A percentile compares a stretch with the other conserved stretches of the same genome.
These are phyloP conservation scores for Zopfia rhizophila DNA, from an alignment of 2,329 filamentous ascomycete genomes.

Conservation along the genomic window DNA sequence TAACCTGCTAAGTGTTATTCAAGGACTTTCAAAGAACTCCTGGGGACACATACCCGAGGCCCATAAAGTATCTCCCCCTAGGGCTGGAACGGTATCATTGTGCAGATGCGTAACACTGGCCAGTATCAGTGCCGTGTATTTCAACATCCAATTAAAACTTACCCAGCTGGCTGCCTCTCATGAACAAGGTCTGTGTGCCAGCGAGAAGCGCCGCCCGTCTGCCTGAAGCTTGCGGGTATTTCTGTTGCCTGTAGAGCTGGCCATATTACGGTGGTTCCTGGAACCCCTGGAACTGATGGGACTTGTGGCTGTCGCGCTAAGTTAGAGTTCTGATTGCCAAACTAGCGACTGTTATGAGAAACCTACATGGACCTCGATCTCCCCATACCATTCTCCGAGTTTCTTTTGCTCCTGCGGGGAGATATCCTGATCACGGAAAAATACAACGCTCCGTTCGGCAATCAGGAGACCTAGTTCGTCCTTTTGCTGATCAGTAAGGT, in stretches of 20 bases:
- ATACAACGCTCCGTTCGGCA: constrained; percentile 57
- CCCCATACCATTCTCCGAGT: constrained; percentile 71
- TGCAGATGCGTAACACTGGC: constrained; percentile 71
- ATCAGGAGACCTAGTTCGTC: constrained; percentile 60
- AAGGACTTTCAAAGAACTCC: not conserved
- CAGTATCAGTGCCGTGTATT: constrained; percentile 1
- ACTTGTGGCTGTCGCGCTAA: constrained; percentile 68
- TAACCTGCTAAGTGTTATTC: constrained; percentile 61
- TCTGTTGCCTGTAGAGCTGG: constrained; percentile 74
- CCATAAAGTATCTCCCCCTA: constrained; percentile 79
- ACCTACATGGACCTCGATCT: constrained; percentile 74
- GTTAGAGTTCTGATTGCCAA: constrained; percentile 1
- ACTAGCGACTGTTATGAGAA: not conserved
- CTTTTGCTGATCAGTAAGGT: constrained; percentile 59
- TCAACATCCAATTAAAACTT: constrained; percentile 10
- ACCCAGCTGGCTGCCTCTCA: constrained; percentile 74
- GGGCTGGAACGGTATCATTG: constrained; percentile 72
- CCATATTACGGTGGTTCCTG: constrained; percentile 74
- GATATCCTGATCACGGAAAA: constrained; percentile 62
- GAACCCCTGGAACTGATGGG: constrained; percentile 73
- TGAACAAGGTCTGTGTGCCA: constrained; percentile 80
- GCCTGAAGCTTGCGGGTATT: constrained; percentile 68
- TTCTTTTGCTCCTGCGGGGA: constrained; percentile 28
- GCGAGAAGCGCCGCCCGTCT: constrained; percentile 72
- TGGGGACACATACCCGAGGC: constrained; percentile 56